phyloP scores from a whole-genome alignment of 129 eudicot genomes.

The Cynara cardunculus region DNA sequence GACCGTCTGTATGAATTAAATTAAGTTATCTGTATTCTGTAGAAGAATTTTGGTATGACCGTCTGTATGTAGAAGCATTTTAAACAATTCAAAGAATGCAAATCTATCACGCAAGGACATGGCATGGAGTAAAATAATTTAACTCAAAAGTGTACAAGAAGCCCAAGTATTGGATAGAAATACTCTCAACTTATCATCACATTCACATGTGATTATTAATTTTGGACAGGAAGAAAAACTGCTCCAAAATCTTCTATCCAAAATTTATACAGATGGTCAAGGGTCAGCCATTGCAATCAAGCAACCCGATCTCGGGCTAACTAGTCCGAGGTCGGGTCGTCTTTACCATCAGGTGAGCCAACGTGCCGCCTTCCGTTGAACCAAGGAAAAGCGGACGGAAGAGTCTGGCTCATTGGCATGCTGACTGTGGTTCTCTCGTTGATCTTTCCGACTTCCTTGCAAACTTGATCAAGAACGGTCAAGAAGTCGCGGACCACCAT shows the following conservation, averaged over 20 bases:
- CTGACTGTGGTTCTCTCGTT: slow-evolving; percentile 63
- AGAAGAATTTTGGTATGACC: too few relatives aligned
- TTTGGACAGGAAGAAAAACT: neutral
- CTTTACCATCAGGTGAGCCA: slow-evolving; percentile 46
- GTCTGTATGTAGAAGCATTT: too few relatives aligned
- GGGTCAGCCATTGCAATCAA: neutral
- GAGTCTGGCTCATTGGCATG: slow-evolving; percentile 28
- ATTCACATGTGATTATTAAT: neutral
- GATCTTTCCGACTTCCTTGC: slow-evolving; percentile 75
- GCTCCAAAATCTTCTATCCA: slow-evolving; percentile 12
- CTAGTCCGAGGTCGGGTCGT: slow-evolving; percentile 21
- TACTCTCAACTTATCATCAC: neutral
- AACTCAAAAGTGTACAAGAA: neutral
- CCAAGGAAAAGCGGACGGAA: slow-evolving; percentile 43
- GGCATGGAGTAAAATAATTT: neutral
- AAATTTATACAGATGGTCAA: neutral
- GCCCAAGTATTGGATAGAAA: neutral
- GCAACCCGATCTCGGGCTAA: neutral
- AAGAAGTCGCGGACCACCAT: slow-evolving; percentile 80
- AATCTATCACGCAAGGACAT: neutral
- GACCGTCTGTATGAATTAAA: neutral
- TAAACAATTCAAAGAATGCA: neutral
- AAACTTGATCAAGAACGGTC: slow-evolving; percentile 61
- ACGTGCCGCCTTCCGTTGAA: slow-evolving; percentile 20
- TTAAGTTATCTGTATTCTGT: neutral